Base-by-base conservation (phyloP, 495 filamentous ascomycete species). In the Penicillium argentinense region DNA sequence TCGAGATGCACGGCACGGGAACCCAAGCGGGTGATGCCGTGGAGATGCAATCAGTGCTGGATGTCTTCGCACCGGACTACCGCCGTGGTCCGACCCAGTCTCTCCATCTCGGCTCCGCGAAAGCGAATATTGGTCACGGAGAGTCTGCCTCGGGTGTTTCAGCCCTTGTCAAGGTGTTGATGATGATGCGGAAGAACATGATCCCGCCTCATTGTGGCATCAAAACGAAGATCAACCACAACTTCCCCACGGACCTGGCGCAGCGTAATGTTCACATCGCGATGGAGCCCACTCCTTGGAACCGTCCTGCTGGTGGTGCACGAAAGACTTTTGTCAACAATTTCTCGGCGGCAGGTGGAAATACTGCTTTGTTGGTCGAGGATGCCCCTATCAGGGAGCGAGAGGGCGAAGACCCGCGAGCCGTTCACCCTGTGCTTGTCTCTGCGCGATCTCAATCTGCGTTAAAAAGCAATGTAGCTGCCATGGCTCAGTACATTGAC, bases 161-260 rank as follows among this genome's bases (percentile, higher is more conserved):
- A 1, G 82, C 87, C 2, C 73, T 97, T 16, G 76, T 89, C 63
- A 97, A 97, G 67, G 82, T 92, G 1, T 63, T 96, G 38, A 63
- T 96, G 66, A 96, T 96, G 91, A 69, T 96, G 65, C 76, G 85
- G 63, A 86, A 92, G 59, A 87, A 84, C 57, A 75, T 73, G 25
- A 95, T 97, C 38, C 89, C 90, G 5, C 86, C 89, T 6, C 89
- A 93, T 51, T 83, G 87, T 45, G 89, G 89, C n/a, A 92, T 92
- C 73, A 93, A 95, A 71, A 80, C 74, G 7, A 80, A 80, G 65
- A 79, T 93, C 75, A 81, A 95, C 76, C 79, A 86, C 69, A 85
- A 79, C 25, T 93, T 92, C 71, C 88, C 89, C 1, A 81, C 79
- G 19, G 86, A 92, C 59, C 67, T 91, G 2, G 67, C 69, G 0